Conservation (phyloP, 495 filamentous ascomycete genomes). For the Collariella sp. region DNA sequence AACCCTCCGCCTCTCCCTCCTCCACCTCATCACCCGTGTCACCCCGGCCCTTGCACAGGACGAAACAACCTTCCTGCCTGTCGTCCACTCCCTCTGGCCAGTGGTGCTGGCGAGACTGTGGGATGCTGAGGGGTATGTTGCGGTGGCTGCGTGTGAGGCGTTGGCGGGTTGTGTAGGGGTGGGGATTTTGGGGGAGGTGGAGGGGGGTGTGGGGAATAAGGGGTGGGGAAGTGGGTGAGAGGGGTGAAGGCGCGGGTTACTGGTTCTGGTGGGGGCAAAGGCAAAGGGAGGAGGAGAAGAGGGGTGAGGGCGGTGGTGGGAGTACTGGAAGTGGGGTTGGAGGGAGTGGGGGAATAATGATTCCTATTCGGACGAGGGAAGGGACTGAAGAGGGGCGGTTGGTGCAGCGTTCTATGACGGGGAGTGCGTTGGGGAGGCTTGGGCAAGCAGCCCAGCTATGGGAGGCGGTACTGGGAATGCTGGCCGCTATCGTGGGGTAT, state of each 20-base stretch:
- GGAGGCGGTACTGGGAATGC: conserved; percentile 47
- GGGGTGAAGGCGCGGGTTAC: conserved; percentile 26
- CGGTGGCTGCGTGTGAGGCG: conserved; percentile 55
- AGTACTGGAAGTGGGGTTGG: neutral
- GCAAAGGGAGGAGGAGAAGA: conserved; percentile 22
- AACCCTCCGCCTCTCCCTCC: conserved; percentile 63
- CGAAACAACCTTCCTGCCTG: conserved; percentile 73
- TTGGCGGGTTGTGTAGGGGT: conserved; percentile 50
- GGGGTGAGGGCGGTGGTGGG: conserved; percentile 24
- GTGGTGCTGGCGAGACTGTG: conserved; percentile 61
- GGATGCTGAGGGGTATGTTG: conserved; percentile 69
- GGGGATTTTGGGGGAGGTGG: conserved; percentile 71
- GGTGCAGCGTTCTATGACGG: conserved; percentile 16
- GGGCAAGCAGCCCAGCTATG: conserved; percentile 48
- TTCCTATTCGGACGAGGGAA: conserved; percentile 19
- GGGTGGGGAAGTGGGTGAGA: conserved; percentile 37
- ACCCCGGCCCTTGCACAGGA: conserved; percentile 59
- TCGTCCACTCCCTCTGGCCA: conserved; percentile 86
- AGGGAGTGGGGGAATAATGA: conserved; percentile 19
- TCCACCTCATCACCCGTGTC: conserved; percentile 62
- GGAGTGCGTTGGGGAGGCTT: conserved; percentile 39
- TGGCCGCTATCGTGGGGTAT: conserved; percentile 45
- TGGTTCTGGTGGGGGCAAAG: conserved; percentile 26
- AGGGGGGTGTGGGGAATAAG: conserved; percentile 49
- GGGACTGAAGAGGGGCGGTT: conserved; percentile 10